Evolutionary conservation across 164 flowering plant species (phyloP).

Genomic region (Piper longum): DNA sequence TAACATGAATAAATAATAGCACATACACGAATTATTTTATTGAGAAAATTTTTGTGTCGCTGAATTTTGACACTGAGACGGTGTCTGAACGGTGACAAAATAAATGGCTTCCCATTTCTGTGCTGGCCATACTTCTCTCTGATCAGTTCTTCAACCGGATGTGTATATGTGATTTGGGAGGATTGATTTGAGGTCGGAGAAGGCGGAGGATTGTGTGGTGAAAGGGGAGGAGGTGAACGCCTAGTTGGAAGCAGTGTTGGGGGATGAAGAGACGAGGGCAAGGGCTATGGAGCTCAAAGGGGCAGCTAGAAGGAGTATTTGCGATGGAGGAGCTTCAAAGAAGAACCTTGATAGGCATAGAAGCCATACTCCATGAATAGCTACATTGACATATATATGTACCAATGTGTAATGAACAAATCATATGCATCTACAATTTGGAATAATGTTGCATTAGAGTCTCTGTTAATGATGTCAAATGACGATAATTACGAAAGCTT

Average conservation of each 20-base stretch:
- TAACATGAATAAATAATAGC: conserved; percentile 6
- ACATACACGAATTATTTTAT: conserved; percentile 28
- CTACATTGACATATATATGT: too few species aligned
- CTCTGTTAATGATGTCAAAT: too few species aligned
- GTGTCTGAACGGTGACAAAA: conserved; percentile 20
- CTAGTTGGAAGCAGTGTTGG: conserved; percentile 6
- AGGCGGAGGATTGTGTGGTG: conserved; percentile 5
- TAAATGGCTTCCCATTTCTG: not conserved
- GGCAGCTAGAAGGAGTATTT: conserved; percentile 6
- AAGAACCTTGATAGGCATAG: conserved; percentile 5
- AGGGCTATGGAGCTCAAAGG: conserved; percentile 7
- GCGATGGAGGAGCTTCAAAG: conserved; percentile 1
- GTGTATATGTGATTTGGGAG: conserved; percentile 36
- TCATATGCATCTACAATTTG: too few species aligned
- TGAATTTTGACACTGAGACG: conserved; percentile 34
- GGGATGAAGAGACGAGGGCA: conserved; percentile 1
- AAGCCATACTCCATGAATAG: not conserved
- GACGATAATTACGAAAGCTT: too few species aligned
- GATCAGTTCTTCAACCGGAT: conserved; percentile 31
- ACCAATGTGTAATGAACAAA: too few species aligned
- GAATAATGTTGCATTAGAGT: too few species aligned
- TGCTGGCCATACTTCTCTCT: conserved; percentile 40
- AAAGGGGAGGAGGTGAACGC: conserved; percentile 6
- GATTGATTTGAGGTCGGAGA: conserved; percentile 19
- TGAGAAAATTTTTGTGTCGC: conserved; percentile 38